Base-by-base conservation (phyloP, 805 yeast genomes). In the Nakazawaea holstii region DNA sequence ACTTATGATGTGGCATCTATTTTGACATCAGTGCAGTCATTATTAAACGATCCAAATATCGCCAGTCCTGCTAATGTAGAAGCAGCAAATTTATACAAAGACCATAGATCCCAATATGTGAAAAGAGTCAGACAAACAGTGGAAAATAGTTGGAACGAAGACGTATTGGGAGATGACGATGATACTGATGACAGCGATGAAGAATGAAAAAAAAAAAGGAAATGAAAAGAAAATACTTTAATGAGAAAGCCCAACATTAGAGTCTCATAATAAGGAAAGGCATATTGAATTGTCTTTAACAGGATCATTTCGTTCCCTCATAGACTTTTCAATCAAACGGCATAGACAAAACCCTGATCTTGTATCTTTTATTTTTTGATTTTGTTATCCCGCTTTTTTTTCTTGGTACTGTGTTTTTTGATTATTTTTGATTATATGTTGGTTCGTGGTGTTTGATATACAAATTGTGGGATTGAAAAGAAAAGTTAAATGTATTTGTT, bases 41-140 rank as follows among this genome's bases (percentile, higher is more conserved):
- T 94, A 53, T 73, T 94, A 56, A 94, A 94, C 66, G 99, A 94
- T 63, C 99, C 99, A 14, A 94, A 94, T 63, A 95, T 91, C 41
- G 82, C 91, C 45, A 87, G 96, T 24, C 99, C 99, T 1, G 99
- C 99, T 1, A 94, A 94, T 58, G 98, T 88, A 6, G 99, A 94
- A 66, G 98, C 98, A 5, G 97, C 99, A 1, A 91, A 89, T 53
- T 71, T 94, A 59, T 94, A 89, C 69, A 87, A 88, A 64, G 99
- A 94, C 64, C 98, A 94, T 64, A 82, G 95, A 53, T 83, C 91
- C 27, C 97, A 91, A 67, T 94, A 94, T 62, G 79, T 84, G 46
- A 89, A 89, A 62, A 72, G 97, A 53, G 99, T 94, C 14, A 80
- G 95, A 55, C 95, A 90, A 62, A 89, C 97, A 0, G 99, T 94